A percentile compares a stretch with the other conserved stretches of the same genome.
phyloP scores from a whole-genome alignment of 352 stramenopile species.

The Poterioochromonas sp. region DNA sequence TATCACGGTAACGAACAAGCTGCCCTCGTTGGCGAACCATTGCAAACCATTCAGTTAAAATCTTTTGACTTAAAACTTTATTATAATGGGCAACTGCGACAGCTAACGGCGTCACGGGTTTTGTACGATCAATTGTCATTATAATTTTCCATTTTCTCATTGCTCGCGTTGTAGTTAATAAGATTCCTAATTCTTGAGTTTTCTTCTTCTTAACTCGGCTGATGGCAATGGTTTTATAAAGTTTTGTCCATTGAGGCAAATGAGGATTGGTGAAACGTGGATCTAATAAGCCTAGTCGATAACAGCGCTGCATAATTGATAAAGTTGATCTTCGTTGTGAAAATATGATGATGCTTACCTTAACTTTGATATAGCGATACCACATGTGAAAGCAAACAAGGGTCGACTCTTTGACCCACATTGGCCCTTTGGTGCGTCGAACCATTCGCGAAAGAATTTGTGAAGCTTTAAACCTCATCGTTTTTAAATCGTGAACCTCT shows the following conservation, averaged over 20 bases:
- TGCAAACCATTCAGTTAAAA: background rate
- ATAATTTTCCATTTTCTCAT: slow-evolving; percentile 12
- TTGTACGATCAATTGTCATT: slow-evolving; percentile 24
- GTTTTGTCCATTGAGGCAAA: slow-evolving; percentile 16
- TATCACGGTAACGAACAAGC: background rate
- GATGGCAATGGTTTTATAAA: background rate
- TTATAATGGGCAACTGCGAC: slow-evolving; percentile 18
- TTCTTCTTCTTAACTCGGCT: background rate
- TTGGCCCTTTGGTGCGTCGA: background rate
- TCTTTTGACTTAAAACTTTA: background rate
- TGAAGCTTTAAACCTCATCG: background rate
- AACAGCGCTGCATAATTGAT: background rate
- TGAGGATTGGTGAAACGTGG: slow-evolving; percentile 20
- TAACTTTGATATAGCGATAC: slow-evolving; percentile 6
- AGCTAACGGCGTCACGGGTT: background rate
- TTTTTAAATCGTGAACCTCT: background rate
- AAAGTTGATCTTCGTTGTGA: background rate
- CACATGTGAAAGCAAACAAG: slow-evolving; percentile 27
- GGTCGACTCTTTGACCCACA: slow-evolving; percentile 9
- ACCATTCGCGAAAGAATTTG: slow-evolving; percentile 22
- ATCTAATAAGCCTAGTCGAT: background rate
- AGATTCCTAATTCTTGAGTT: background rate
- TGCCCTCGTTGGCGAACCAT: background rate
- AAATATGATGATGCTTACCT: background rate
- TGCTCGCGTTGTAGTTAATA: background rate